Evolutionary conservation across 2,329 filamentous ascomycete genomes (phyloP), one percentile per base, ranked within the genome.

Genomic region (Arachnopeziza araneosa): DNA sequence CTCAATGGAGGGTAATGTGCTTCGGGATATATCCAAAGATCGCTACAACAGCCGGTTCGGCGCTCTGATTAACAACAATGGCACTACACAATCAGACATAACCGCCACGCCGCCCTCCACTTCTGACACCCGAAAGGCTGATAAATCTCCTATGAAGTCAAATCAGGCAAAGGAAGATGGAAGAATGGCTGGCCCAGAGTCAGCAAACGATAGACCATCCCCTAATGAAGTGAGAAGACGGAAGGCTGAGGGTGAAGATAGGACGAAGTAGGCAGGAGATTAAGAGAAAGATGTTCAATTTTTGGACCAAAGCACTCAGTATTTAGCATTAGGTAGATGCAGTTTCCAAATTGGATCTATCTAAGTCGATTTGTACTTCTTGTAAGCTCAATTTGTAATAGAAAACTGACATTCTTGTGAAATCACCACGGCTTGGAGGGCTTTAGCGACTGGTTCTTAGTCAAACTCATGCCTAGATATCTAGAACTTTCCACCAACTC

Each of bases 1-100:
- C 23, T 76, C 72, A 58, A 74, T 76, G 67, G 63, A 65, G 22
- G 68, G 69, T 51, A 71, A 69, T 56, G 59, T 61, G 62, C 67
- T 75, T 67, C 65, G 21, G 64, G 36, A 64, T 50, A 54, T 67
- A 24, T 59, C 59, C 56, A 59, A 69, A 32, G 70, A 70, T 63
- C 71, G 69, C 36, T 74, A 72, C 63, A 60, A 56, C 61, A 72
- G 69, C 64, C 66, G 68, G 36, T 69, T 72, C 64, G 68, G 65
- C 49, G 64, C 64, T 60, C 26, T 60, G 26, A 36, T 53, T 57
- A 57, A 53, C 51, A 60, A 44, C 24, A 55, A 54, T 52, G 50
- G 59, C 22, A 36, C 55, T 60, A 48, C 56, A 36, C 60, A 62
- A 57, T 44, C 17, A 44, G 36, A 19, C 36, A 14, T 12, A 5